Percentiles rank a stretch among this genome's conserved stretches.
Conservation (phyloP, 2,329 filamentous ascomycete species). For the Stromatinia cepivora region DNA sequence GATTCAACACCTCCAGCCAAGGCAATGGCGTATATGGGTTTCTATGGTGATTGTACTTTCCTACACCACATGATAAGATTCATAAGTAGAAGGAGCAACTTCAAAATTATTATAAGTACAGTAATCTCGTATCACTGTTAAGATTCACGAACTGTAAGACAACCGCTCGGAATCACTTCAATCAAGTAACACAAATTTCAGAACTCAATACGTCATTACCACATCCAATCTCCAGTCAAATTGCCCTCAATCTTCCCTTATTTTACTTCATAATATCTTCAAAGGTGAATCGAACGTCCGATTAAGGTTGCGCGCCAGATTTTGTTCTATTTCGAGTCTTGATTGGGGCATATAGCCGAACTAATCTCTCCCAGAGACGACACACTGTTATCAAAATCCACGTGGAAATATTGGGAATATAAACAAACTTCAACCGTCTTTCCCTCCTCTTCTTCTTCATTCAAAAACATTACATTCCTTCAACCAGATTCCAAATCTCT, state of each 20-base stretch:
- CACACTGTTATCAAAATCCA: neutral
- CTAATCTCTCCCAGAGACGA: neutral
- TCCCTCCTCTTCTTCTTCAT: conserved; percentile 8
- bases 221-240: conserved; percentile 8
- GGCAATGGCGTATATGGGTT: conserved; percentile 2
- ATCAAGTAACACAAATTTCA: conserved; percentile 10
- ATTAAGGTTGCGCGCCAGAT: neutral
- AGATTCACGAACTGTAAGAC: conserved; percentile 13
- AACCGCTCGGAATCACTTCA: neutral
- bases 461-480: conserved; percentile 3
- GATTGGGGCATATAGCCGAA: conserved; percentile 5
- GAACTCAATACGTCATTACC: conserved; percentile 16
- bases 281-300: conserved; percentile 1
- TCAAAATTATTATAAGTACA: neutral
- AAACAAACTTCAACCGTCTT: conserved; percentile 8
- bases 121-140: neutral
- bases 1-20: neutral
- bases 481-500: neutral
- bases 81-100: conserved; percentile 19
- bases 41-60: conserved; percentile 9
- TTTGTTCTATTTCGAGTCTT: neutral
- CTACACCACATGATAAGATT: neutral
- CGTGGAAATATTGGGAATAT: conserved; percentile 16
- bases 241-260: neutral
- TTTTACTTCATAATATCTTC: neutral